Base-by-base conservation (phyloP, 495 filamentous ascomycete species). In the Aspergillus wentii region DNA sequence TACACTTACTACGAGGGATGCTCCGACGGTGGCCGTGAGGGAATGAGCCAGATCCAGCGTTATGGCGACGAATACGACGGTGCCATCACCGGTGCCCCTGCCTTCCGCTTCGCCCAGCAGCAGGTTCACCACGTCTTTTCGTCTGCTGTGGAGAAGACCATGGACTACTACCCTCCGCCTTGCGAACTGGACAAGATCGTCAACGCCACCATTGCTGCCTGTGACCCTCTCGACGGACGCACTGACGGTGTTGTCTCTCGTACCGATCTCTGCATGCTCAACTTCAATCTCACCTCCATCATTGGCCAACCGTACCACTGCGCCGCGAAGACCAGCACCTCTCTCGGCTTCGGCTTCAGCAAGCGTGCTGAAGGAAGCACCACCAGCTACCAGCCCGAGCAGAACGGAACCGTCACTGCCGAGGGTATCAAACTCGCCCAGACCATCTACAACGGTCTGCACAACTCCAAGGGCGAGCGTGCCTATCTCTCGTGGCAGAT, bases 121-220 rank as follows among this genome's bases (percentile, higher is more conserved):
- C 74, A 76, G 49, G 64, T 72, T 17, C 52, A 71, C 33, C 74
- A 76, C 41, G 41, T 75, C 1, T 68, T 59, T 37, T 50, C 69
- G 11, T 47, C 54, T 9, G 51, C 56, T 1, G 68, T 72, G 5
- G 69, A 75, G 44, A 41, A 69, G 34, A 68, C 64, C 8, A 32
- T 68, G 9, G 58, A 59, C 38, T 75, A 78, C 52, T 75, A 60
- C 49, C 71, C 74, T 18, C 60, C 66, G 0, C 64, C 69, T 2
- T 78, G 74, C 35, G 71, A 75, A 44, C 38, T 77, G 5, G 56
- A 53, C 10, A 68, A 69, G 44, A 75, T 76, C 34, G 65, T 67
- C 13, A 74, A 71, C 35, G 57, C 57, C 11, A 74, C 71, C 11
- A 74, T 76, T 36, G 52, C 59, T 3, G 66, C 67, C 17, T 78